Base-by-base conservation (phyloP, 108 stramenopile species). In the Discostella stelligeroides region DNA sequence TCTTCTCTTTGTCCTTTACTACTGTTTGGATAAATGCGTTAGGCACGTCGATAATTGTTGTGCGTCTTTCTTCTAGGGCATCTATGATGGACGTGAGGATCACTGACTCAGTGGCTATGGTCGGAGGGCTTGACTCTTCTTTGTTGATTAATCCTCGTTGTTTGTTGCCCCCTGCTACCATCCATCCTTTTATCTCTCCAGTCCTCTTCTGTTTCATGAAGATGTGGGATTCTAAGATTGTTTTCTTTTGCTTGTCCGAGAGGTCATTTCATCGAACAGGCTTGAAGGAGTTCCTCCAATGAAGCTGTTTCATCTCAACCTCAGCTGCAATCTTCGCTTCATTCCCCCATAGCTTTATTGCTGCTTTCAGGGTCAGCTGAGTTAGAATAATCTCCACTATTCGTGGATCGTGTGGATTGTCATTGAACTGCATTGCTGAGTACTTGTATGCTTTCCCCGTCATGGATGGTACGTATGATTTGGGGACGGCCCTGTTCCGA, bases 21-120 rank as follows among this genome's bases (percentile, higher is more conserved):
- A 12, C n/a, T 4, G 66, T 66, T 51, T 66, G 66, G 20, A 66
- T 66, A 50, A 66, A 66, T 0, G 66, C 66, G 23, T 62, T 43
- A 6, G 60, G 60, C 7, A 62, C 21, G 21, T 62, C 60, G 20
- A 62, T 43, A 2, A 62, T 23, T 0, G 60, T 41, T 1, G 38
- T 34, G 1, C 43, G 41, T 42, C 60, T 15, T 0, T 30, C 8
- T 42, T 71, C 60, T 2, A 9, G 1, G 10, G 60, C 70, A 29
- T 71, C 60, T 24, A 71, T 47, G 4, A 61, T 7, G 0, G 70
- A 46, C 2, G 70, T 71, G 1, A 62, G 14, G 15, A 62, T 28
- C 4, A 62, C 60, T n/a, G 60, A 40, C 13, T 62, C 41, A 4
- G 60, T 62, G 59, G 59, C 20, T 9, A 60, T 12, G 2, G 59